Conservation (phyloP, 2,329 filamentous ascomycete species). For the Paecilomyces sp. region DNA sequence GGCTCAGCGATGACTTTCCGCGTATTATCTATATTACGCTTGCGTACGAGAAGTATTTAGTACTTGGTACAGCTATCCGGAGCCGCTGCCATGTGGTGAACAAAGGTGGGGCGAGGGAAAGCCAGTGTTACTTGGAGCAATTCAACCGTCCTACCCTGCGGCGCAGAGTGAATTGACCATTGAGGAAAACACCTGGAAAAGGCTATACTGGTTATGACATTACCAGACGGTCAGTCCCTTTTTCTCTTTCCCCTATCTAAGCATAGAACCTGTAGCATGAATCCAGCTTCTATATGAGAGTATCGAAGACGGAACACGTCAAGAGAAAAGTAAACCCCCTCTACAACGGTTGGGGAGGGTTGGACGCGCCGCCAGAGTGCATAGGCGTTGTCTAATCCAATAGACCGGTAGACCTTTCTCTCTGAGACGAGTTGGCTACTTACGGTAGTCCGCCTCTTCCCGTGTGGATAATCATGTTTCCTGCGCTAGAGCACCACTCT, state of each 20-base stretch:
- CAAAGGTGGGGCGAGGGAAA: neutral
- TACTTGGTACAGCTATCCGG: neutral
- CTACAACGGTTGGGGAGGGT: neutral
- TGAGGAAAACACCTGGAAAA: neutral
- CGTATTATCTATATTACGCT: neutral
- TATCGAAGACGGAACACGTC: neutral
- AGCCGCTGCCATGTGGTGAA: neutral
- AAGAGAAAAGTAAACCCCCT: neutral
- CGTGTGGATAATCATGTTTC: neutral
- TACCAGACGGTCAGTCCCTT: neutral
- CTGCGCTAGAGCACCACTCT: neutral
- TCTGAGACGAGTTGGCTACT: neutral
- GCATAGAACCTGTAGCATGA: neutral
- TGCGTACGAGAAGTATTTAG: neutral
- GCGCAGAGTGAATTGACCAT: neutral
- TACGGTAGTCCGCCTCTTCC: neutral
- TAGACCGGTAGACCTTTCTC: neutral
- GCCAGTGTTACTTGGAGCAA: neutral
- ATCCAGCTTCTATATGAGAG: neutral
- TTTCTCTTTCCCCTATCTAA: neutral
- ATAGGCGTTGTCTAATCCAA: neutral
- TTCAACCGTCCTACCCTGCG: neutral
- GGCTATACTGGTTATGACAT: neutral
- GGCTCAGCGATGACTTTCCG: neutral
- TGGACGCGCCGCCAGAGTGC: neutral